phyloP scores from a whole-genome alignment of 73 alveolate species.

The Paramecium sonneborni region DNA sequence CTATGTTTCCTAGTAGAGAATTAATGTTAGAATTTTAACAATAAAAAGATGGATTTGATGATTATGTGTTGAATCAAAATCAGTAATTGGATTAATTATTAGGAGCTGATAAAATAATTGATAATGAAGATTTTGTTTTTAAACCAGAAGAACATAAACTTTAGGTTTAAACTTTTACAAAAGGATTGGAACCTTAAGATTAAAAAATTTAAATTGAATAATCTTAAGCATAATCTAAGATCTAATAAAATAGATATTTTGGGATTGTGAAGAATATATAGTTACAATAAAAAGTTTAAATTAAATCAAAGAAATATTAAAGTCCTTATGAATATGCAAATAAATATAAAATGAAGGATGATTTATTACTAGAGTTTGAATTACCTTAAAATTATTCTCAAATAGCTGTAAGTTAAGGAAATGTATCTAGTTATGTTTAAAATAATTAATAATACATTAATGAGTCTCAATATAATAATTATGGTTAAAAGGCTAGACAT shows the following conservation, averaged over 20 bases:
- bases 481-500: not conserved
- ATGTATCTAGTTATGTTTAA: not conserved
- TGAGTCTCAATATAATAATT: not conserved
- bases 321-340: not conserved
- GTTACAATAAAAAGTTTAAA: not conserved
- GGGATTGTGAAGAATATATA: not conserved
- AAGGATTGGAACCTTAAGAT: not conserved
- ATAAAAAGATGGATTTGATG: slow-evolving; percentile 14
- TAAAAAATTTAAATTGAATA: not conserved
- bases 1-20: slow-evolving; percentile 43
- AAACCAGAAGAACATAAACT: slow-evolving; percentile 54
- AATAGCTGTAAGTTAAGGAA: not conserved
- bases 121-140: slow-evolving; percentile 19
- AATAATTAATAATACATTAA: not conserved
- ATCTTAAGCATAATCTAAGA: not conserved
- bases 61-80: slow-evolving; percentile 48
- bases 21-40: not conserved
- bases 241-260: not conserved
- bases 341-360: not conserved
- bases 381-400: not conserved
- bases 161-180: not conserved
- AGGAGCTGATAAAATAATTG: not conserved
- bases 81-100: not conserved
- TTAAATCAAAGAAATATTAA: not conserved
- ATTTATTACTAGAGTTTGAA: not conserved